phyloP scores from a whole-genome alignment of 2,329 filamentous ascomycete genomes.

The Hypoxylon sp. region DNA sequence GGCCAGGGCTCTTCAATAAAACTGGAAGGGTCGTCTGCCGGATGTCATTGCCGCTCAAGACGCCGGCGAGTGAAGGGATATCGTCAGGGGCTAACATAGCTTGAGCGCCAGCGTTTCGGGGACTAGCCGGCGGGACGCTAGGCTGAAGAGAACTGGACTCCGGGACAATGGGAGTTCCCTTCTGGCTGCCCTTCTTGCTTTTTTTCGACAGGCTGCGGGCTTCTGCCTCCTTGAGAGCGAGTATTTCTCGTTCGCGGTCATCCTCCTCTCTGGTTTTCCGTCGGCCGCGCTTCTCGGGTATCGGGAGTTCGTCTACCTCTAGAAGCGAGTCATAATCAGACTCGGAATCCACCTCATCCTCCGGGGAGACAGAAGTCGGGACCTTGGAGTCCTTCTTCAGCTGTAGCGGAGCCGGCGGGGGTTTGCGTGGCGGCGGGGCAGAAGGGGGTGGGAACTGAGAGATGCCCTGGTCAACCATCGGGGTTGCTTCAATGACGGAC shows the following conservation, averaged over 20 bases:
- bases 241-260: slow-evolving; percentile 76
- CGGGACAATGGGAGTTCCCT: slow-evolving; percentile 54
- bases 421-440: slow-evolving; percentile 74
- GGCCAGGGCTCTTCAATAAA: slow-evolving; percentile 64
- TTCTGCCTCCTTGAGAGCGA: slow-evolving; percentile 73
- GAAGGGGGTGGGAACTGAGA: slow-evolving; percentile 61
- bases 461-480: slow-evolving; percentile 54
- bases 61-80: slow-evolving; percentile 60
- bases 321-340: slow-evolving; percentile 85
- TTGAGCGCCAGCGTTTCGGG: slow-evolving; percentile 45
- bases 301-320: slow-evolving; percentile 70
- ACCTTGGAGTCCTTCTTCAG: slow-evolving; percentile 59
- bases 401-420: slow-evolving; percentile 84
- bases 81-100: slow-evolving; percentile 48
- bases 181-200: slow-evolving; percentile 64
- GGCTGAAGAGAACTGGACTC: slow-evolving; percentile 42
- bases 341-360: slow-evolving; percentile 71
- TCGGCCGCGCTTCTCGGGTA: slow-evolving; percentile 71
- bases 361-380: slow-evolving; percentile 45
- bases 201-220: slow-evolving; percentile 77
- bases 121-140: slow-evolving; percentile 51
- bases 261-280: slow-evolving; percentile 89
- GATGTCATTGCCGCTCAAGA: slow-evolving; percentile 53
- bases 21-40: slow-evolving; percentile 48
- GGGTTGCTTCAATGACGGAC: slow-evolving; percentile 54